Conservation (phyloP, 2,329 filamentous ascomycete species). For the Sporothrix inflata region DNA sequence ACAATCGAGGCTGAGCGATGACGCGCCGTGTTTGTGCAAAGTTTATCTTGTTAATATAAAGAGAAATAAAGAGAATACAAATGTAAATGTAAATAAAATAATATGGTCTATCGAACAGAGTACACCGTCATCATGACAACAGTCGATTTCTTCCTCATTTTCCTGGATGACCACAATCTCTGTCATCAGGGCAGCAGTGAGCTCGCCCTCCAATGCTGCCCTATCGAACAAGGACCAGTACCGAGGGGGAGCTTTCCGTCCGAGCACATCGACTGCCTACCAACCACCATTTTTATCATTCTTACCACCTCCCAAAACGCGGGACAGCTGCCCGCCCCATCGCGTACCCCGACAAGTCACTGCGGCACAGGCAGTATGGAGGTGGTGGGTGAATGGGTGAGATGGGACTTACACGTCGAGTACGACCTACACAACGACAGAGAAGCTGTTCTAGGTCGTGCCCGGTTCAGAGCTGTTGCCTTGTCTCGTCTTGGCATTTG, state of each 20-base stretch:
- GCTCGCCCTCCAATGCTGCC: no score
- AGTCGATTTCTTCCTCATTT: not conserved
- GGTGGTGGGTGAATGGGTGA: no score
- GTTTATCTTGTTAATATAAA: not conserved
- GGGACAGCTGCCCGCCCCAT: not conserved
- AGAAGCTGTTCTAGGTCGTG: not conserved
- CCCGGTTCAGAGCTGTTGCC: not conserved
- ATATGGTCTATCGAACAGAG: not conserved
- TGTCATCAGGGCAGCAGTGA: constrained; percentile 1
- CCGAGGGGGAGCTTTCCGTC: no score
- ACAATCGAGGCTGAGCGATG: constrained; percentile 19
- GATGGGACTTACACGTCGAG: no score
- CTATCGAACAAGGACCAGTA: no score
- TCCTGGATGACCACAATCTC: not conserved
- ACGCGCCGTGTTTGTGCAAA: not conserved
- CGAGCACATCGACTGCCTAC: no score
- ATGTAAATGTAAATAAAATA: not conserved
- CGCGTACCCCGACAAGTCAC: constrained; percentile 22
- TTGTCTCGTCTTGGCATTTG: constrained; percentile 1
- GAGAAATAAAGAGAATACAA: not conserved
- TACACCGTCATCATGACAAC: not conserved
- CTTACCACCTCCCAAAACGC: not conserved
- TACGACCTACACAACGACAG: no score
- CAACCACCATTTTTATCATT: not conserved
- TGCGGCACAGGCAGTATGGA: not conserved